Conservation (phyloP, 768 basidiomycete species). For the Glaciozyma antarctica region DNA sequence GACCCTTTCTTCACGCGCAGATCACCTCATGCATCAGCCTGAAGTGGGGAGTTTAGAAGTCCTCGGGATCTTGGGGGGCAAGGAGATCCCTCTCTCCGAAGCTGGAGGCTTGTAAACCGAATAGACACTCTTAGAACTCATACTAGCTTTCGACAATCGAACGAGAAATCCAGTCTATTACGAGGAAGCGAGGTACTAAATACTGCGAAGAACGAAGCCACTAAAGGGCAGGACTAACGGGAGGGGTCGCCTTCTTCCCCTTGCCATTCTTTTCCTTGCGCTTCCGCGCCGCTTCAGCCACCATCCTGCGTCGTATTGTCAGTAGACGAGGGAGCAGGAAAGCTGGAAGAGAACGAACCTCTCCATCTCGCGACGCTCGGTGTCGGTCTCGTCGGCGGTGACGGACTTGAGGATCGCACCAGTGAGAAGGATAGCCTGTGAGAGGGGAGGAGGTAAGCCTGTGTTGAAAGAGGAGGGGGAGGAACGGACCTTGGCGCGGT, state of each 20-base stretch:
- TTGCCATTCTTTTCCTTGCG: constrained; percentile 18
- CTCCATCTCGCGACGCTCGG: constrained; percentile 88
- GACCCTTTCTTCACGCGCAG: no score
- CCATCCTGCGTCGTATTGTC: not conserved
- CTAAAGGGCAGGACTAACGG: not conserved
- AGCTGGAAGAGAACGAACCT: constrained; percentile 46
- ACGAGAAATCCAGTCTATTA: no score
- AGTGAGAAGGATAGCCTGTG: constrained; percentile 70
- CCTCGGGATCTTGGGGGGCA: no score
- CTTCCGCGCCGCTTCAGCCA: constrained; percentile 3
- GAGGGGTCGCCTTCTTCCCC: constrained; percentile 3
- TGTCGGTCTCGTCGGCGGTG: constrained; percentile 78
- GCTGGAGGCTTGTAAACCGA: no score
- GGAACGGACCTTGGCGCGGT: constrained; percentile 67
- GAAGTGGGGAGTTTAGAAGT: no score
- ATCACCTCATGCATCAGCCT: no score
- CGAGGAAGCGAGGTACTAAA: no score
- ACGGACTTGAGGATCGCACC: constrained; percentile 83
- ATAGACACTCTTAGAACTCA: no score
- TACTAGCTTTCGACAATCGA: no score
- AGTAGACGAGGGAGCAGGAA: not conserved
- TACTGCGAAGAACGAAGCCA: no score
- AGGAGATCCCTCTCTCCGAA: no score
- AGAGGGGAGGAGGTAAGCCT: not conserved
- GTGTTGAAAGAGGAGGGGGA: not conserved